phyloP scores from a whole-genome alignment of 2,329 filamentous ascomycete species.

The Fusarium sp. region DNA sequence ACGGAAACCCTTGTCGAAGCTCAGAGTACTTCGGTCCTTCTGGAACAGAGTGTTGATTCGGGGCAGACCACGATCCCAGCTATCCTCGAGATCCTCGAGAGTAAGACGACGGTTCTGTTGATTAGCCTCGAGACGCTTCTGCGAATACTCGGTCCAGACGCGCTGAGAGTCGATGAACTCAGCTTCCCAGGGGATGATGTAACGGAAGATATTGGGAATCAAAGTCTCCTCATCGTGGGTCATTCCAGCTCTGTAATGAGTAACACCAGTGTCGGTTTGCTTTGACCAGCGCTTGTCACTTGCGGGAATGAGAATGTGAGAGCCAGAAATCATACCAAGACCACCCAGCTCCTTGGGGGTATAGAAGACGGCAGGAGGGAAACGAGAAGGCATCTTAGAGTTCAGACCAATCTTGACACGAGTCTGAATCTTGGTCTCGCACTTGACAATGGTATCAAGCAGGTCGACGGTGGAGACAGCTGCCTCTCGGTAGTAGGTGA shows the following conservation, averaged over 20 bases:
- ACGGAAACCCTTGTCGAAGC: conserved; percentile 98
- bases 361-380: conserved; percentile 98
- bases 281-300: conserved; percentile 99
- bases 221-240: conserved; percentile 97
- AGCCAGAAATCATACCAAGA: conserved; percentile 98
- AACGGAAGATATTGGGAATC: conserved; percentile 98
- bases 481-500: conserved; percentile 98
- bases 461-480: conserved; percentile 95
- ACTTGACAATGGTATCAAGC: conserved; percentile 98
- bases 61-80: conserved; percentile 96
- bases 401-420: conserved; percentile 98
- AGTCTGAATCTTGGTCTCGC: conserved; percentile 99
- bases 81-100: conserved; percentile 95
- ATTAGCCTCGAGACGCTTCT: conserved; percentile 96
- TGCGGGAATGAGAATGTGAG: conserved; percentile 95
- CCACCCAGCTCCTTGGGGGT: conserved; percentile 98
- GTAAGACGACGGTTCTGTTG: conserved; percentile 96
- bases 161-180: conserved; percentile 99
- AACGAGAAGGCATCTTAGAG: conserved; percentile 99
- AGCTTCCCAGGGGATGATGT: conserved; percentile 99
- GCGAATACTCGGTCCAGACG: conserved; percentile 99
- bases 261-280: conserved; percentile 96
- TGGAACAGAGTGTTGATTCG: conserved; percentile 99
- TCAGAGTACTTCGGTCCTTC: conserved; percentile 95
- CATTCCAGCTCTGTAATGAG: conserved; percentile 97